Evolutionary conservation across 2,329 filamentous ascomycete genomes (phyloP), one percentile per base, ranked within the genome.

Genomic region (Onygena corvina): DNA sequence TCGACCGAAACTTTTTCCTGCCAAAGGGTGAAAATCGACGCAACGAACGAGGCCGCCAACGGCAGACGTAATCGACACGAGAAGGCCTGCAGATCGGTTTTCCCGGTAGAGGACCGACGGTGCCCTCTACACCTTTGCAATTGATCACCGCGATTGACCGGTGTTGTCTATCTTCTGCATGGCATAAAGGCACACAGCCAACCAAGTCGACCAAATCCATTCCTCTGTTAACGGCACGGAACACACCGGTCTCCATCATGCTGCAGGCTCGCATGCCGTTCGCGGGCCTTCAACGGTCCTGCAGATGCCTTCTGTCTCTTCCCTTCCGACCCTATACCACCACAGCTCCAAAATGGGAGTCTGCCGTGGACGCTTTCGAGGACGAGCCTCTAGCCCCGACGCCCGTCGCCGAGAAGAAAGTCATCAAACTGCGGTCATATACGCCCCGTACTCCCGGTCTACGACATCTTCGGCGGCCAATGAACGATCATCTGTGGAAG

Each of bases 401-500:
- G 4, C 64, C 69, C 2, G 60, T 64, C n/a, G 65, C 65, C 18
- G 64, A 68, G 49, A 64, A 69, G 23, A 58, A 57, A 35, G 68
- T 63, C 52, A 59, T 68, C 14, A 69, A 75, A 38, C 65, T 96
- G 66, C 81, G 86, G 59, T 92, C 85, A 48, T 98, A 95, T 68
- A 96, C 86, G 66, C 92, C 92, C 30, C 81, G 87, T 59, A 95
- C 92, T 0, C 90, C 90, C 9, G 92, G 92, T 76, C 68, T 94
- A 52, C 82, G 92, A 61, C 92, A 98, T 77, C 73, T 98, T 56
- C 84, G 83, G 66, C 80, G 92, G 36, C 88, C 92, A 11, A 83
- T 95, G 68, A 96, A 96, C 68, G 88, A 95, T 61, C 92, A 98
- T 67, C 72, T 98, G 40, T 96, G 87, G 87, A 95, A 94, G 69